Evolutionary conservation across 176 grass and related monocot genomes (phyloP).

Genomic region (Eleusine indica): DNA sequence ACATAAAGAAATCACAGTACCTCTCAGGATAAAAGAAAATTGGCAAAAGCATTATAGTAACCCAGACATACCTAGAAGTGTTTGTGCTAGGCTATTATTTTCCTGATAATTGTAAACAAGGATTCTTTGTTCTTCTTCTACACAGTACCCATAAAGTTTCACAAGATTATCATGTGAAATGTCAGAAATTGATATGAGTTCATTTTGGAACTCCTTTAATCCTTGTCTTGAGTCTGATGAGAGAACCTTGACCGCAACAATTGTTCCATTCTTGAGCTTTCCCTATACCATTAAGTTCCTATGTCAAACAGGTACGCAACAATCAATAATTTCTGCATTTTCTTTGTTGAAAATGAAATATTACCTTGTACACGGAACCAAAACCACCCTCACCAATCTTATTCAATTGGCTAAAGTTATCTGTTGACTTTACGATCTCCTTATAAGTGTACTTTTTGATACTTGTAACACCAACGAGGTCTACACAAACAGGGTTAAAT

Average conservation of each 20-base stretch:
- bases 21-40: neutral
- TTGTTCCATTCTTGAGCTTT: slow-evolving; percentile 56
- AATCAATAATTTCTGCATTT: neutral
- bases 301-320: slow-evolving; percentile 12
- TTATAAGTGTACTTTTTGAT: slow-evolving; percentile 60
- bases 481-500: slow-evolving; percentile 43
- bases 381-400: slow-evolving; percentile 88
- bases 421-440: slow-evolving; percentile 61
- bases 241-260: slow-evolving; percentile 69
- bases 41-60: slow-evolving; percentile 18
- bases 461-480: slow-evolving; percentile 28
- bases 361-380: slow-evolving; percentile 84
- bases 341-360: slow-evolving; percentile 34
- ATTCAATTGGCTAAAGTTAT: slow-evolving; percentile 51
- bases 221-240: slow-evolving; percentile 72
- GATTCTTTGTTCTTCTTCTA: slow-evolving; percentile 66
- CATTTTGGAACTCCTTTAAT: slow-evolving; percentile 60
- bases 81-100: slow-evolving; percentile 79
- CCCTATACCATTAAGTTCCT: slow-evolving; percentile 52
- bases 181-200: slow-evolving; percentile 57
- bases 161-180: slow-evolving; percentile 77
- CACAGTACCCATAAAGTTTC: slow-evolving; percentile 67
- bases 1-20: neutral
- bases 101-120: slow-evolving; percentile 82
- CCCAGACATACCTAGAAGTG: slow-evolving; percentile 65